Conservation (phyloP, 2,329 filamentous ascomycete genomes). For the Sclerotinia minor region DNA sequence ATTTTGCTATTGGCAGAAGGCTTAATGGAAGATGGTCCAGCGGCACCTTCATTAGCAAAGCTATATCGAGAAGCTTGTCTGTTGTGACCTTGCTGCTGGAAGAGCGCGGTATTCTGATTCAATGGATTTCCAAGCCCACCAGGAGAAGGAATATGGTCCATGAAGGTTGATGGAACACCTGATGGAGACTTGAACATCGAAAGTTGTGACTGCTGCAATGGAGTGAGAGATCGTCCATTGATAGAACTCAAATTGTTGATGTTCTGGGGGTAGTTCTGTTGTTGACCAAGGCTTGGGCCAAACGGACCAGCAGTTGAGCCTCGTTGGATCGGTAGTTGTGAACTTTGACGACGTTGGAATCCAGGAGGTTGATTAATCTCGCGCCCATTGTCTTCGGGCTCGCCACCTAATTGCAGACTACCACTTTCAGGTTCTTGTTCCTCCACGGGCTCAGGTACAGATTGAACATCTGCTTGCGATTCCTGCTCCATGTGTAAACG, state of each 20-base stretch:
- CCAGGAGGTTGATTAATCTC: slow-evolving; percentile 47
- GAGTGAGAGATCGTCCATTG: slow-evolving; percentile 72
- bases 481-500: slow-evolving; percentile 55
- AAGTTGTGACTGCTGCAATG: slow-evolving; percentile 74
- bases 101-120: slow-evolving; percentile 51
- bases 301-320: slow-evolving; percentile 54
- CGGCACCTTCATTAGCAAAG: slow-evolving; percentile 75
- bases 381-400: slow-evolving; percentile 70
- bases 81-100: slow-evolving; percentile 67
- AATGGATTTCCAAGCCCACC: slow-evolving; percentile 50
- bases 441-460: slow-evolving; percentile 49
- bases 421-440: slow-evolving; percentile 79
- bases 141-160: slow-evolving; percentile 58
- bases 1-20: slow-evolving; percentile 75
- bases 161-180: slow-evolving; percentile 47
- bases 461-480: slow-evolving; percentile 52
- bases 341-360: slow-evolving; percentile 62
- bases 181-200: slow-evolving; percentile 50
- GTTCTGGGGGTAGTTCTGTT: slow-evolving; percentile 48
- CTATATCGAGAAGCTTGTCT: slow-evolving; percentile 85
- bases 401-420: slow-evolving; percentile 86
- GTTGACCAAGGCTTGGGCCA: slow-evolving; percentile 51
- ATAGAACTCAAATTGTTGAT: slow-evolving; percentile 57
- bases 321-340: slow-evolving; percentile 77
- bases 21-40: slow-evolving; percentile 64